A percentile compares a stretch with the other conserved stretches of the same genome.
Evolutionary conservation across 306 rosid species (phyloP).

Genomic region (Vigna radiata): DNA sequence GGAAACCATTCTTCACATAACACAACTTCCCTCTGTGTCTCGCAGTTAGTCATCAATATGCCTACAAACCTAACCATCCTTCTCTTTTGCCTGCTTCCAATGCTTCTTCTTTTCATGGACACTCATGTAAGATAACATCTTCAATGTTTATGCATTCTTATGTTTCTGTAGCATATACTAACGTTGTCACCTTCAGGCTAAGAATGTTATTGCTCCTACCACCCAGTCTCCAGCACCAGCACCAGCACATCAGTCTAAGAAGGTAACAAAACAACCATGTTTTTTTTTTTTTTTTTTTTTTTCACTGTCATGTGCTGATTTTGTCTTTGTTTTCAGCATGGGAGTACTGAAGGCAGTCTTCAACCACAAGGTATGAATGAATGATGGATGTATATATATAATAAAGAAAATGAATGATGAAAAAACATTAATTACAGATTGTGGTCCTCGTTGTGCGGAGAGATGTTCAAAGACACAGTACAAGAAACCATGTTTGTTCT

Average conservation of each 20-base stretch:
- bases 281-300: too few relatives aligned
- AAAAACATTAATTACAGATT: constrained; percentile 59
- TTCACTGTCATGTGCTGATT: not conserved
- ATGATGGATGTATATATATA: not conserved
- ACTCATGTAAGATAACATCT: constrained; percentile 53
- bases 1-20: not conserved
- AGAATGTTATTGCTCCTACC: not conserved
- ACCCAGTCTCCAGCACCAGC: constrained; percentile 19
- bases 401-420: not conserved
- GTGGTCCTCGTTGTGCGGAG: constrained; percentile 57
- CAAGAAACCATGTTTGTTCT: constrained; percentile 82
- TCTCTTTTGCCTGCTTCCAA: constrained; percentile 20
- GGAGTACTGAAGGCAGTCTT: constrained; percentile 77
- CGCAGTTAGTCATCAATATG: constrained; percentile 41
- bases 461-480: constrained; percentile 79
- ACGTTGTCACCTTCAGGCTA: constrained; percentile 36
- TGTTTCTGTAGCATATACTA: too few relatives aligned
- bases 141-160: too few relatives aligned
- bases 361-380: constrained; percentile 69
- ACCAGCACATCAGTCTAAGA: not conserved
- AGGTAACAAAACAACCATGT: constrained; percentile 30
- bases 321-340: constrained; percentile 44
- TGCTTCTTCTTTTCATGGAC: constrained; percentile 45
- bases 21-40: constrained; percentile 8
- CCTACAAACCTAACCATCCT: constrained; percentile 15